Base-by-base conservation (phyloP, 2,329 filamentous ascomycete genomes). In the Fusarium stilboides region DNA sequence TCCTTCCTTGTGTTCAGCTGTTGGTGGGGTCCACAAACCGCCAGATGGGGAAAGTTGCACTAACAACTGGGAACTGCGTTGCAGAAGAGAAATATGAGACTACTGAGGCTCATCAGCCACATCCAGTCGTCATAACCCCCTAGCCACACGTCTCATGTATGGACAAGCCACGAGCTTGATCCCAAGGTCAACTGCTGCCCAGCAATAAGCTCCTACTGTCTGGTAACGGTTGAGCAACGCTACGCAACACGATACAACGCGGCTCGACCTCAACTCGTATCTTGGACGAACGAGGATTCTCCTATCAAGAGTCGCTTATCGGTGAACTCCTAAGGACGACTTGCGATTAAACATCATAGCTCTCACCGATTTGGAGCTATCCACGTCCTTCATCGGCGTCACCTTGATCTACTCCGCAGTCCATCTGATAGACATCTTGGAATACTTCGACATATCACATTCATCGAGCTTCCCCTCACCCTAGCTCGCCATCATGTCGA, bases 401-500 rank as follows among this genome's bases (percentile, higher is more conserved):
- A 46, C 64, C 45, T 39, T 15, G 28, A 70, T 56, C 62, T 55
- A 58, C 57, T 62, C 45, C 62, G 45, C 64, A 63, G 53, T 43
- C 53, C 40, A 20, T 53, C 56, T 59, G 37, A 31, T 54, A 58
- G 46, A 44, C 44, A 57, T 45, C 43, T 22, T 62, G 28, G 39
- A 61, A 47, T 56, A 24, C 36, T 33, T 53, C 44, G 57, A 63
- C 44, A 53, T 49, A 62, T 24, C 49, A 47, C 55, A 50, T 42
- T 39, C 52, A 42, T 64, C 47, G 12, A 40, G 20, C 14, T 45
- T 53, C 39, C 42, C 40, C 36, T 55, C 49, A 58, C 24, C 34
- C 28, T 47, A 57, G 37, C 22, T 28, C 52, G 47, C 52, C 72
- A 67, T 46, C 67, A 87, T 86, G 85, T 78, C 83, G 55, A 79